phyloP scores from a whole-genome alignment of 352 stramenopile genomes.

The Globisporangium parvum region DNA sequence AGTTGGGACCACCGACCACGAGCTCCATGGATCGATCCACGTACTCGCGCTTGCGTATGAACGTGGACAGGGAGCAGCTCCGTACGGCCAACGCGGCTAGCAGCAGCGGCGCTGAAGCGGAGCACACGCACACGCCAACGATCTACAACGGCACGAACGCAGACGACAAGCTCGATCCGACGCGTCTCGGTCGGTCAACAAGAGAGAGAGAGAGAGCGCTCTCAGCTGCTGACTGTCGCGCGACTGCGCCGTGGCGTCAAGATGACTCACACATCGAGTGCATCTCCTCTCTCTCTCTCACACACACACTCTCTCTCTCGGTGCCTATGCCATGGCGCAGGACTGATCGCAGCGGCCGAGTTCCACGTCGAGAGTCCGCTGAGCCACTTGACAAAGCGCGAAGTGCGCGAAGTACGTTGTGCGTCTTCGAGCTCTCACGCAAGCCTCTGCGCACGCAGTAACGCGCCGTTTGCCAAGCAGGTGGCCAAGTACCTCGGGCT shows the following conservation, averaged over 20 bases:
- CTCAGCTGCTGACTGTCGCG: neutral
- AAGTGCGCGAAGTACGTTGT: conserved; percentile 65
- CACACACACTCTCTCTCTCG: neutral
- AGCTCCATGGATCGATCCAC: neutral
- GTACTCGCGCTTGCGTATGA: neutral
- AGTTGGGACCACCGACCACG: no score
- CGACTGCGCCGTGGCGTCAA: neutral
- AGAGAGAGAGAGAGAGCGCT: no score
- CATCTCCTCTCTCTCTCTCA: neutral
- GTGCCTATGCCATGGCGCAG: conserved; percentile 13
- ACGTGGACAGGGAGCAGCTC: neutral
- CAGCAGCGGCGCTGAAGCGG: conserved; percentile 5
- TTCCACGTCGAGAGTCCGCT: conserved; percentile 93
- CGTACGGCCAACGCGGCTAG: conserved; percentile 14
- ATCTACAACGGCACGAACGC: conserved; percentile 98
- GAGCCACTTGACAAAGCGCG: conserved; percentile 81
- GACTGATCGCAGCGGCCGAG: conserved; percentile 89
- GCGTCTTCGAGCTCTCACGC: no score
- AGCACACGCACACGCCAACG: conserved; percentile 14
- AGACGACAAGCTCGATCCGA: conserved; percentile 92
- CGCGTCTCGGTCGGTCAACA: conserved; percentile 26
- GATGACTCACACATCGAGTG: neutral
- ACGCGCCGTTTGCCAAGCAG: no score
- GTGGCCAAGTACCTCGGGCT: conserved; percentile 88
- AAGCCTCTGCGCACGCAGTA: no score